Base-by-base conservation (phyloP, 192 early-diverging fungal species). In the Backusella westeae region DNA sequence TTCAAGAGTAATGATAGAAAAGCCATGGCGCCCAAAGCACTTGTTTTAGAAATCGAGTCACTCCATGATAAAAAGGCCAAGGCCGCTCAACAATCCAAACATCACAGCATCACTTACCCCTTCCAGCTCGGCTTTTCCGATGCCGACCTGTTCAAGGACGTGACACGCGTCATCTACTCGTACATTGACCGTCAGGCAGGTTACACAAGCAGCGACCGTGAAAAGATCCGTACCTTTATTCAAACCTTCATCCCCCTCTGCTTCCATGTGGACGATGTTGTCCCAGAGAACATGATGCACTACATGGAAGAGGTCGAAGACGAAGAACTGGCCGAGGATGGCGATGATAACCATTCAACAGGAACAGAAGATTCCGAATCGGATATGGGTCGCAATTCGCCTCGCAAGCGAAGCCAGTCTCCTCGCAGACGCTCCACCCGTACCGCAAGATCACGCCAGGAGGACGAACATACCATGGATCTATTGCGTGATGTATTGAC, bases 1-100 rank as follows among this genome's bases (percentile, higher is more conserved):
- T 96, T 99, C 86, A 98, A 98, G 77, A 80, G 89, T 2, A 83
- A 89, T 10, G 98, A 99, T 84, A 90, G 93, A 53, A 97, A 96
- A 63, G 89, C 83, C 34, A 90, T 94, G 44, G 87, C 90, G 19
- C 78, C 88, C 67, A 98, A 97, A 82, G 85, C 90, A 0, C 86
- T 98, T 36, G 81, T 95, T 0, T 78, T 85, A 42, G 98, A 99
- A 76, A 96, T 98, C 34, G 98, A 99, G 78, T 85, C 84, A 1
- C 69, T 96, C 35, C 89, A 89, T 19, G 66, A 78, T 6, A 77
- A 77, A 49, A 49, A 71, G 49, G 34, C 34, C 34, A 63, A 71
- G 6, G 70, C 38, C 34, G 12, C 35, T 1, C 39, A 72, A 1
- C 21, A 72, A 63, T 23, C 72, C 74, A 34, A 66, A 26, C 36